Percentiles rank a stretch among this genome's conserved stretches.
Evolutionary conservation across 805 yeast genomes (phyloP).

Genomic region (Vanderwaltozyma yarrowii): DNA sequence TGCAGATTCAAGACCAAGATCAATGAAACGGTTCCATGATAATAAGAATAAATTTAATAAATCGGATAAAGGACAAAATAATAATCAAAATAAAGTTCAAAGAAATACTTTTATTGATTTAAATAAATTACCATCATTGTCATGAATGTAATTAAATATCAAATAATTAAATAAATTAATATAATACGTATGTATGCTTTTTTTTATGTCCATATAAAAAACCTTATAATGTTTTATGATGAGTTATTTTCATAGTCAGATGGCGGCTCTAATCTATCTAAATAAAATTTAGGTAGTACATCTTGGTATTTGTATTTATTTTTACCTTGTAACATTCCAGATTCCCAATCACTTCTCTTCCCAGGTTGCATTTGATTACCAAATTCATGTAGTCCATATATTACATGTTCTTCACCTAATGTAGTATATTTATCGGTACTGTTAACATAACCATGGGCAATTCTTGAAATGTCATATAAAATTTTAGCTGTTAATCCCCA

Average conservation of each 20-base stretch:
- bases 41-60: slow-evolving; percentile 15
- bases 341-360: slow-evolving; percentile 44
- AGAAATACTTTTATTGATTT: slow-evolving; percentile 35
- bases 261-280: slow-evolving; percentile 6
- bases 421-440: slow-evolving; percentile 14
- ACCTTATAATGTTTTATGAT: too few relatives aligned
- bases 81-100: slow-evolving; percentile 16
- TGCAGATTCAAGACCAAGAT: slow-evolving; percentile 36
- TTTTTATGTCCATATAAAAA: too few relatives aligned
- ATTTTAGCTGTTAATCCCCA: slow-evolving; percentile 83
- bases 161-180: too few relatives aligned
- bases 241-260: not conserved
- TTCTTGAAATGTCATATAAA: slow-evolving; percentile 55
- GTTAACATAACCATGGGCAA: slow-evolving; percentile 34
- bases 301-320: slow-evolving; percentile 23
- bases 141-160: slow-evolving; percentile 15
- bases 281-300: slow-evolving; percentile 24
- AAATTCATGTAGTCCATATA: slow-evolving; percentile 42
- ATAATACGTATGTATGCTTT: too few relatives aligned
- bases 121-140: slow-evolving; percentile 66
- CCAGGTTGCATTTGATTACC: slow-evolving; percentile 45
- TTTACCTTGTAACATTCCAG: slow-evolving; percentile 36
- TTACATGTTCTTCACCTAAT: slow-evolving; percentile 47
- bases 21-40: slow-evolving; percentile 30
- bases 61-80: too few relatives aligned